A percentile compares a stretch with the other conserved stretches of the same genome.
phyloP scores from a whole-genome alignment of 192 early-diverging fungal species.

The Hyaloraphidium curvatum region DNA sequence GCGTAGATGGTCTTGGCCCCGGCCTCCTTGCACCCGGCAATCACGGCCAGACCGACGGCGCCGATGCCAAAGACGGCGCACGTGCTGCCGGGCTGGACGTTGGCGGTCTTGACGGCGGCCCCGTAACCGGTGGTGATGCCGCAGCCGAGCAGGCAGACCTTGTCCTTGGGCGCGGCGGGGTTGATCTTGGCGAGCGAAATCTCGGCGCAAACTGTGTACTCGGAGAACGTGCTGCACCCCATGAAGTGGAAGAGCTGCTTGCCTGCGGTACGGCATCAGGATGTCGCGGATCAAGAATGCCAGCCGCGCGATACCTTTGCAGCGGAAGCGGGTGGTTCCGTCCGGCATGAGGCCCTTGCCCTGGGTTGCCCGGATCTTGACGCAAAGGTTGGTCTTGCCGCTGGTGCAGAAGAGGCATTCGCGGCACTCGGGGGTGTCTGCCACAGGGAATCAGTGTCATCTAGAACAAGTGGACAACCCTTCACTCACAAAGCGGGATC shows the following conservation, averaged over 20 bases:
- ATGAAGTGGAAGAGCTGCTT: slow-evolving; percentile 86
- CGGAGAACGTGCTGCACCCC: slow-evolving; percentile 84
- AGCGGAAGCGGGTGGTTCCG: slow-evolving; percentile 71
- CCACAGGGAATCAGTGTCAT: neutral
- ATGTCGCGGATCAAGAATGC: too few species aligned
- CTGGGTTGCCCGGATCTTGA: slow-evolving; percentile 74
- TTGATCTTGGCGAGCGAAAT: slow-evolving; percentile 82
- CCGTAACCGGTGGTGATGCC: slow-evolving; percentile 95
- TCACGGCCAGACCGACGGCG: slow-evolving; percentile 75
- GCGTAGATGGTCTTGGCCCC: slow-evolving; percentile 53
- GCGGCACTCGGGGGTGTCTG: slow-evolving; percentile 40
- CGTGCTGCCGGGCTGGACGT: slow-evolving; percentile 54
- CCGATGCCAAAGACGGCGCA: slow-evolving; percentile 86
- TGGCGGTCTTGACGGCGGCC: slow-evolving; percentile 81
- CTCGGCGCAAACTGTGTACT: slow-evolving; percentile 82
- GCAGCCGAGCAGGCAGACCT: slow-evolving; percentile 82
- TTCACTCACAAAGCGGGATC: slow-evolving; percentile 49
- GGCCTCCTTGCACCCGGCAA: slow-evolving; percentile 54
- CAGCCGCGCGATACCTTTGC: too few species aligned
- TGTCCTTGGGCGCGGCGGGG: slow-evolving; percentile 55
- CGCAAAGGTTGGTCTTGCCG: slow-evolving; percentile 94
- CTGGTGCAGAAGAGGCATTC: slow-evolving; percentile 96
- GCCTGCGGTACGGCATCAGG: too few species aligned
- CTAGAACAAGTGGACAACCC: neutral
- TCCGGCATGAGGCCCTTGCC: slow-evolving; percentile 93